Base-by-base conservation (phyloP, 2,329 filamentous ascomycete species). In the Fusarium humuli region DNA sequence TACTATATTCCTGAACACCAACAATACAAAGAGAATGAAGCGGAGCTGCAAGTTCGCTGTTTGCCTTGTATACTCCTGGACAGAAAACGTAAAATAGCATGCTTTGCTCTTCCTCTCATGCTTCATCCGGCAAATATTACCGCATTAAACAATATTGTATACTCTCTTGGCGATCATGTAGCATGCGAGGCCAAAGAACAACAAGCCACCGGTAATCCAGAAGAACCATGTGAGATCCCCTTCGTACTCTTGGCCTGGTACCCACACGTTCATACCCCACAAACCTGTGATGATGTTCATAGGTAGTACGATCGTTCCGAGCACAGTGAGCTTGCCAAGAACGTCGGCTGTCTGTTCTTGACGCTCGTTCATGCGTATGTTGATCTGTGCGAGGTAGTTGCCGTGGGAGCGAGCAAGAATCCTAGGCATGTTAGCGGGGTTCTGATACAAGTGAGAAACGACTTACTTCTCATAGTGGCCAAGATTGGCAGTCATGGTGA, bases 221-320 rank as follows among this genome's bases (percentile, higher is more conserved):
- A 86, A 88, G 78, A 94, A 96, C 92, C 92, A 96, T 25, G 83
- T 84, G 54, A 95, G 81, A 74, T 92, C 92, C 18, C 85, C 86
- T 70, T 97, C 94, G 63, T 90, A 83, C 47, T 95, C 91, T 79
- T 98, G 95, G 3, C 96, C 96, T 0, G 96, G 96, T 0, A 99
- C 96, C 85, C 93, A 94, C 37, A 95, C 92, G 84, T 99, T 99
- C 95, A 98, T 98, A 54, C 95, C 96, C 94, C 95, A 99, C 75
- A 98, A 90, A 73, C 96, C 96, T 4, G 96, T 98, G 76, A 99
- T 95, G 78, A 99, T 97, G 79, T 99, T 99, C 94, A 99, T 97
- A 13, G 96, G 96, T 60, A 99, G 84, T 5, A 99, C 95, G 73
- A 99, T 98, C 8, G 96, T 99, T 70, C 96, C 96, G 2, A 99